Evolutionary conservation across 176 grass and related monocot species (phyloP), one percentile per base, ranked within the genome.

Genomic region (Tillandsia leiboldiana): DNA sequence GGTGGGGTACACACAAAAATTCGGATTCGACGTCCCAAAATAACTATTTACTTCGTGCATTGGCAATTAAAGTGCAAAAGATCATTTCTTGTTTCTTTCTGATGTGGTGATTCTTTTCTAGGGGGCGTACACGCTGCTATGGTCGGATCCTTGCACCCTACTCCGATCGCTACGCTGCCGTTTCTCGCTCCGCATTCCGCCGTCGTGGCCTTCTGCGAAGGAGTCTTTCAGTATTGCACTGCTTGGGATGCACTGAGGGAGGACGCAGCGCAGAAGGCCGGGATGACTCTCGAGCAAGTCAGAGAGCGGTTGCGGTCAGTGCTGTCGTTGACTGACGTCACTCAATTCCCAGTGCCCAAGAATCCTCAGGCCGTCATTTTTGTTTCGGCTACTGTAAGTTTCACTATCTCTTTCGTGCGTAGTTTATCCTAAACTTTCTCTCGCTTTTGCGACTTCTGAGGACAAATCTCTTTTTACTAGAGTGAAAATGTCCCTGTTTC

Each of bases 111-210:
- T 81, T 24, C 49, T 75, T 67, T 28, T 42, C 33, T 72, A 93
- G 94, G 89, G 28, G 94, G 87, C 53, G 94, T 93, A 27, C 94
- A 93, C 81, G 94, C 94, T 81, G 94, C 94, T 50, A 93, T 99
- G 94, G 94, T 99, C 51, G 94, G 89, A 67, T 84, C 94, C 66
- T 78, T 93, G 51, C 89, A 97, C 69, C 94, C 94, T 70, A 86
- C 83, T 13, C 89, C 94, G 75, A 83, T 97, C 81, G 94, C 89
- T 12, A 97, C 89, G 9, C 80, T 97, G 42, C 94, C 94, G 59
- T 97, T 97, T 85, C 89, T 97, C 33, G 89, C 89, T 75, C 94
- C 89, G 54, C 89, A 97, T 63, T 97, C 86, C 70, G 89, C 94
- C 22, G 94, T 92, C 2, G 94, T 92, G 62, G 85, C 94, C 68